Evolutionary conservation across 202 grass and related monocot species (phyloP), one percentile per base, ranked within the genome.

Genomic region (Panicum hallii): DNA sequence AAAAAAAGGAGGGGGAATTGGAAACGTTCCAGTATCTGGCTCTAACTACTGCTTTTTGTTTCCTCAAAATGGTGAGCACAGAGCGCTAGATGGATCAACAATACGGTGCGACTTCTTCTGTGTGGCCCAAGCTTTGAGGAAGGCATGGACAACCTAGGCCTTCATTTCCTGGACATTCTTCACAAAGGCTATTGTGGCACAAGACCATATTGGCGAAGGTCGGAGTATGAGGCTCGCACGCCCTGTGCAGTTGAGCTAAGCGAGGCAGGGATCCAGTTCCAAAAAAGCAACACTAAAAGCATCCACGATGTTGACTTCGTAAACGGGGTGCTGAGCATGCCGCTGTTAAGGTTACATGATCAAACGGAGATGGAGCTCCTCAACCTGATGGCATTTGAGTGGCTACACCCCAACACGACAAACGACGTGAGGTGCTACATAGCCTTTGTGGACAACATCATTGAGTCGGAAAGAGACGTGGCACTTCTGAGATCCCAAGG

Each of bases 151-250:
- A 60, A 11, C 3, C 76, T 87, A 2, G 60, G 79, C 1, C 84
- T 90, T 11, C 84, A 90, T 22, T 69, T 75, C 1, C 46, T 90
- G 19, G 81, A 87, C 13, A 38, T 90, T 5, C 48, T 58, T 30
- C 81, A 86, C 23, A 52, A 36, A 28, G 50, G 80, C 26, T 23
- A 81, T 11, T 56, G 15, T 53, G 56, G 19, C 50, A 22, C 5
- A 36, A 1, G 1, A 4, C 19, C 11, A 0, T 0, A 22, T 0
- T 13, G 5, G 11, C 0, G 4, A n/a, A 0, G 55, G 3, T 8
- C 1, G 0, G 19, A 23, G 0, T 4, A 11, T 9, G n/a, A 17
- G 13, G 0, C 1, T 46, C n/a, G 8, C 77, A n/a, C 9, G 5
- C 49, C 50, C 6, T 45, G 2, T 7, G 65, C 65, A 0, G 14